phyloP scores from a whole-genome alignment of 2,329 filamentous ascomycete genomes.

The Myriosclerotinia scirpicola region DNA sequence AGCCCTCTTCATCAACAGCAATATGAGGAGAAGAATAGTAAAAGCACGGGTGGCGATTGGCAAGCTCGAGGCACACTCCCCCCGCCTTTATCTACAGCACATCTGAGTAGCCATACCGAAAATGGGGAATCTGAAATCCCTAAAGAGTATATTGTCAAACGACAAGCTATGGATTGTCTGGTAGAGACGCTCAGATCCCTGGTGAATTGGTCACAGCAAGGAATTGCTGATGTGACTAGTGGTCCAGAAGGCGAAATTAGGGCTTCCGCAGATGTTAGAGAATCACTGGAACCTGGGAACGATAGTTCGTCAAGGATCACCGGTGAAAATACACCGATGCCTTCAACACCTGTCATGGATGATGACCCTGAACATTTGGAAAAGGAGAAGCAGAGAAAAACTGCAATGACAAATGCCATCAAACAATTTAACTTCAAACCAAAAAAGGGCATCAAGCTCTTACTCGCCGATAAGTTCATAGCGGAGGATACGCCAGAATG shows the following conservation, averaged over 20 bases:
- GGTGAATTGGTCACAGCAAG: slow-evolving; percentile 81
- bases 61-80: slow-evolving; percentile 82
- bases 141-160: slow-evolving; percentile 87
- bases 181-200: slow-evolving; percentile 87
- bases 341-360: slow-evolving; percentile 70
- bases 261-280: slow-evolving; percentile 58
- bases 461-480: slow-evolving; percentile 87
- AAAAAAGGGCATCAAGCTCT: slow-evolving; percentile 83
- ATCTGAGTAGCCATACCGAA: slow-evolving; percentile 47
- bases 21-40: slow-evolving; percentile 74
- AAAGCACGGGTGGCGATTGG: slow-evolving; percentile 69
- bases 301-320: slow-evolving; percentile 63
- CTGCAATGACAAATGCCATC: slow-evolving; percentile 83
- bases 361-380: slow-evolving; percentile 95
- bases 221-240: slow-evolving; percentile 60
- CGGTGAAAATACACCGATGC: slow-evolving; percentile 52
- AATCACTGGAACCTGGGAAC: slow-evolving; percentile 73
- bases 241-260: slow-evolving; percentile 53
- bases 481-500: slow-evolving; percentile 73
- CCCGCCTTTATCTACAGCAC: slow-evolving; percentile 67
- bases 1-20: slow-evolving; percentile 77
- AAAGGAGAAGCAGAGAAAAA: slow-evolving; percentile 91
- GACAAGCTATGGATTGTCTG: slow-evolving; percentile 81
- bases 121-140: slow-evolving; percentile 72
- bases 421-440: slow-evolving; percentile 97